Evolutionary conservation across 108 stramenopile genomes (phyloP).

Genomic region (Fragilariopsis cylindrus): DNA sequence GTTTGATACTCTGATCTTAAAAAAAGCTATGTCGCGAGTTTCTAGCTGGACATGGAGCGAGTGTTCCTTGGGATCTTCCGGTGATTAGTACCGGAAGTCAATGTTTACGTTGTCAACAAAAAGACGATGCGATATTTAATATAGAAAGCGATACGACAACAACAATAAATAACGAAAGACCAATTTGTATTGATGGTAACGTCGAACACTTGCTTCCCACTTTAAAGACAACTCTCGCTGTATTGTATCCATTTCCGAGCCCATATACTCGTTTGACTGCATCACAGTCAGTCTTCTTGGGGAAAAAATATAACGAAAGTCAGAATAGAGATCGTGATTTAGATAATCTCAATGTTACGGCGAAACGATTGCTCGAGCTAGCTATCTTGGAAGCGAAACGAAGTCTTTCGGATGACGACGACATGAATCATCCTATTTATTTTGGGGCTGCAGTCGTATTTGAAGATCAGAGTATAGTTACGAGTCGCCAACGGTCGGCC

Average conservation of each 20-base stretch:
- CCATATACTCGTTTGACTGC: constrained; percentile 60
- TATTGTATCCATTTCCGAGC: constrained; percentile 82
- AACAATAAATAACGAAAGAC: background rate
- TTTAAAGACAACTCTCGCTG: constrained; percentile 42
- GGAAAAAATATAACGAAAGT: constrained; percentile 29
- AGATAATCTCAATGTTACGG: constrained; percentile 23
- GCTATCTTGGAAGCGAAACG: constrained; percentile 48
- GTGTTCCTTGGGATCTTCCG: constrained; percentile 50
- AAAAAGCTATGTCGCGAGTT: constrained; percentile 78
- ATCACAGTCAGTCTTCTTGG: constrained; percentile 49
- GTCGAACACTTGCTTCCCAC: constrained; percentile 44
- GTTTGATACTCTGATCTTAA: too few relatives aligned
- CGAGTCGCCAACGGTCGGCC: constrained; percentile 61
- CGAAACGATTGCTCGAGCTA: constrained; percentile 42
- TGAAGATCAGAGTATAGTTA: constrained; percentile 50
- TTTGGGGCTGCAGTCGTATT: constrained; percentile 81
- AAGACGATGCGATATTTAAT: constrained; percentile 21
- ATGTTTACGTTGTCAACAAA: constrained; percentile 35
- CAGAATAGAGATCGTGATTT: background rate
- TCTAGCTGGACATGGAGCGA: constrained; percentile 57
- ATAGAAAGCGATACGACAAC: background rate
- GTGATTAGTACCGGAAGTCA: constrained; percentile 52
- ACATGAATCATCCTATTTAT: constrained; percentile 61
- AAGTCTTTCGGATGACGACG: constrained; percentile 38
- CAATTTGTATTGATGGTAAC: constrained; percentile 14